Evolutionary conservation across 2,329 filamentous ascomycete species (phyloP).

Genomic region (Sporothrix pallida): DNA sequence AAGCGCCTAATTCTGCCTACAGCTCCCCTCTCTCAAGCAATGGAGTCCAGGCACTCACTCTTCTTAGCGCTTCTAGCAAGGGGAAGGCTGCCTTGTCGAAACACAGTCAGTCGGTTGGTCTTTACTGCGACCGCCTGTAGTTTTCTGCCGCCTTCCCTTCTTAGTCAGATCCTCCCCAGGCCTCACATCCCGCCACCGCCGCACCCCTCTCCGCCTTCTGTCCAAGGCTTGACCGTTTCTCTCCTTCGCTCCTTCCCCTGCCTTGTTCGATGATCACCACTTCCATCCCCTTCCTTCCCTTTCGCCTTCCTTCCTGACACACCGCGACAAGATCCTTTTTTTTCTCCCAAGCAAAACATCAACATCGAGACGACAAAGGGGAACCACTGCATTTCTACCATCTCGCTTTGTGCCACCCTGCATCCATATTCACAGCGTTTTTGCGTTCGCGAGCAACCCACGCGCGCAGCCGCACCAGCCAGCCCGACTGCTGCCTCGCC

Average conservation of each 20-base stretch:
- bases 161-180: conserved; percentile 19
- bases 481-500: conserved; percentile 19
- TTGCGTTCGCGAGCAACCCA: background rate
- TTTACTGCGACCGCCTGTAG: background rate
- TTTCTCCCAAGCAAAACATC: background rate
- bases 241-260: conserved; percentile 25
- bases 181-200: conserved; percentile 25
- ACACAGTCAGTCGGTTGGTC: background rate
- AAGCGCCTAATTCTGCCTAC: conserved; percentile 9
- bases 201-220: conserved; percentile 23
- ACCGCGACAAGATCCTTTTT: background rate
- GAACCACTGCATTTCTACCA: background rate
- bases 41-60: background rate
- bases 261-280: conserved; percentile 26
- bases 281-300: background rate
- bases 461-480: conserved; percentile 12
- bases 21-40: background rate
- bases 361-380: conserved; percentile 4
- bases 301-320: conserved; percentile 9
- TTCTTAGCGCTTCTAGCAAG: background rate
- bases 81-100: conserved; percentile 17
- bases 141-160: conserved; percentile 19
- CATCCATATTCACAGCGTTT: background rate
- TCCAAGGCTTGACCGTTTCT: conserved; percentile 27
- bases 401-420: conserved; percentile 8